Percentiles rank a stretch among this genome's conserved stretches.
Evolutionary conservation across 805 yeast species (phyloP).

Genomic region (Cyberlindnera mycetangii): DNA sequence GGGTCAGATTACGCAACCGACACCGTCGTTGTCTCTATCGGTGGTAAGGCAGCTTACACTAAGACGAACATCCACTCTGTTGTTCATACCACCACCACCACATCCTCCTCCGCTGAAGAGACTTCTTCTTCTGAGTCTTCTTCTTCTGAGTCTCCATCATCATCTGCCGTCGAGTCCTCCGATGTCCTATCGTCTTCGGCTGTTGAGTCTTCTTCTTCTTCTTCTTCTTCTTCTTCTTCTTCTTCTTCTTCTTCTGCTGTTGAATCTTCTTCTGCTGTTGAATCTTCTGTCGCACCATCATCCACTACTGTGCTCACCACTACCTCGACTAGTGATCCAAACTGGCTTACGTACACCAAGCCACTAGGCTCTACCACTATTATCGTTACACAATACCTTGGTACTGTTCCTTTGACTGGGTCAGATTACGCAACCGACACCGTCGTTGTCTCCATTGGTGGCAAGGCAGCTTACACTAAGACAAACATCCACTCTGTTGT

Average conservation of each 20-base stretch:
- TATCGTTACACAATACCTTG: constrained; percentile 4
- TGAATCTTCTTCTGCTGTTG: not conserved
- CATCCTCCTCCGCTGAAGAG: not conserved
- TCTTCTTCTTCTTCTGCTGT: not conserved
- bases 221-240: not conserved
- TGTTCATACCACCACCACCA: not conserved
- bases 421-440: not conserved
- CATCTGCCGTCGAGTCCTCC: no score
- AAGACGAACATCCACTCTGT: not conserved
- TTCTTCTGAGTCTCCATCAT: no score
- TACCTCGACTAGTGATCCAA: not conserved
- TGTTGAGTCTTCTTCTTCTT: no score
- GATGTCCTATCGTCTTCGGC: no score
- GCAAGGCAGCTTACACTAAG: not conserved
- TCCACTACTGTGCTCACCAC: not conserved
- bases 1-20: constrained; percentile 3
- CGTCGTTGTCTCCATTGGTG: not conserved
- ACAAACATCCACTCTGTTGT: not conserved
- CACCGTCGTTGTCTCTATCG: not conserved
- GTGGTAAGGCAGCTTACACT: not conserved
- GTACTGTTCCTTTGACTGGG: constrained; percentile 3
- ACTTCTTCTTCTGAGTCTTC: no score
- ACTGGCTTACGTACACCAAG: constrained; percentile 8
- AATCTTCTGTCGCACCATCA: not conserved
- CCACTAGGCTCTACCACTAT: constrained; percentile 6